Conservation (phyloP, 1,284 basidiomycete species). For the Entoloma clypeatum region DNA sequence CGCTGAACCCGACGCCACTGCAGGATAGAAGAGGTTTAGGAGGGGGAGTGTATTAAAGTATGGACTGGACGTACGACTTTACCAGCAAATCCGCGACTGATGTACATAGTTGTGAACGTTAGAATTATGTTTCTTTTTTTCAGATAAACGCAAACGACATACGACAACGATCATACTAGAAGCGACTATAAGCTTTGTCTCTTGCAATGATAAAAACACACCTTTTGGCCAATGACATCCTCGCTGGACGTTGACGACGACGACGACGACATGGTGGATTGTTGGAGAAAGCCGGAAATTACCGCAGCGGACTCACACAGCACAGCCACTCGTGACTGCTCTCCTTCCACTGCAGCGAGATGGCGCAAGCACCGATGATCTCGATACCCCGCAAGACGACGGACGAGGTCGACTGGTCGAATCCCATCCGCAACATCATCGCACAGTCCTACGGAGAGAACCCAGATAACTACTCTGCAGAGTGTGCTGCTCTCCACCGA, state of each 20-base stretch:
- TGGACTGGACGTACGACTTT: conserved; percentile 59
- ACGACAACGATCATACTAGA: conserved; percentile 94
- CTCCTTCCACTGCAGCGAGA: conserved; percentile 24
- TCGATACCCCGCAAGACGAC: conserved; percentile 76
- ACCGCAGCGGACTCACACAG: conserved; percentile 17
- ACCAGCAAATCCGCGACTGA: conserved; percentile 78
- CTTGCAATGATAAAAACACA: conserved; percentile 30
- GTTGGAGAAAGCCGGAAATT: conserved; percentile 25
- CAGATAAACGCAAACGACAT: conserved; percentile 43
- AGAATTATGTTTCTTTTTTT: too few relatives aligned
- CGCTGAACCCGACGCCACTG: conserved; percentile 93
- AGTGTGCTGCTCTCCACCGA: conserved; percentile 81
- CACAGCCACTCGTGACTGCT: not conserved
- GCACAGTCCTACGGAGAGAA: conserved; percentile 91
- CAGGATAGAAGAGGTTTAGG: conserved; percentile 13
- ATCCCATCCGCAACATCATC: conserved; percentile 83
- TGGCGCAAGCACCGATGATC: conserved; percentile 79
- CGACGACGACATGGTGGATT: conserved; percentile 44
- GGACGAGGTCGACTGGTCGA: conserved; percentile 90
- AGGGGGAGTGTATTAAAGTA: not conserved
- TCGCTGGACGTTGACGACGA: conserved; percentile 73
- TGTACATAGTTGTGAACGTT: too few relatives aligned
- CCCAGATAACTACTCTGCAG: conserved; percentile 82
- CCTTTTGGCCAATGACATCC: conserved; percentile 84
- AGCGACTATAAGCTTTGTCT: too few relatives aligned